These are phyloP conservation scores for Fomitopsis serialis DNA, from an alignment of 768 basidiomycete genomes.

Conservation along the genomic window DNA sequence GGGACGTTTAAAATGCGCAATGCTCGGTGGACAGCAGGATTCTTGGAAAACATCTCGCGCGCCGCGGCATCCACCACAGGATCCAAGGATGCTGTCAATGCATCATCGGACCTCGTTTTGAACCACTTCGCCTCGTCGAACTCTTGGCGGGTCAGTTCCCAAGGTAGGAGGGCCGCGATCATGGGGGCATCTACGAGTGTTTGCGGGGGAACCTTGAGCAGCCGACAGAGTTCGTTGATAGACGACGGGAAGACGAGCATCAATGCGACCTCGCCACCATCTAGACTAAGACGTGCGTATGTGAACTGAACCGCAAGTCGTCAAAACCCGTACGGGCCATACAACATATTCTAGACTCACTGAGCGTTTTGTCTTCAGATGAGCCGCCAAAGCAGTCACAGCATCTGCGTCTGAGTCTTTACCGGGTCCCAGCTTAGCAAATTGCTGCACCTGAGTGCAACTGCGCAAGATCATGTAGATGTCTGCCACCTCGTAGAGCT, in stretches of 20 bases:
- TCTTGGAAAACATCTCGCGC: constrained; percentile 1
- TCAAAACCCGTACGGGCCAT: background rate
- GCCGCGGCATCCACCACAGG: constrained; percentile 11
- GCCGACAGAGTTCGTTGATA: constrained; percentile 27
- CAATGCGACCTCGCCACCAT: constrained; percentile 42
- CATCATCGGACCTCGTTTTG: constrained; percentile 1
- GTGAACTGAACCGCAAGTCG: constrained; percentile 34
- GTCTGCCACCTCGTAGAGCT: constrained; percentile 44
- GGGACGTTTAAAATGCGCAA: constrained; percentile 38
- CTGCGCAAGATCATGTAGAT: constrained; percentile 42
- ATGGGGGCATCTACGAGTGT: constrained; percentile 27
- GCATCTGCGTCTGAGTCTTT: constrained; percentile 33
- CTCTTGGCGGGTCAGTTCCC: constrained; percentile 32
- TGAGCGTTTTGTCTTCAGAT: constrained; percentile 43
- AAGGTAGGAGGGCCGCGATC: constrained; percentile 44
- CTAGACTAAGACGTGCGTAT: constrained; percentile 41
- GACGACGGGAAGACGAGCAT: constrained; percentile 50
- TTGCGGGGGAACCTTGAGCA: constrained; percentile 38
- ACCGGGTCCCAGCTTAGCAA: constrained; percentile 42
- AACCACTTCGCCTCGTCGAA: constrained; percentile 22
- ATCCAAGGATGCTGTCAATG: constrained; percentile 10
- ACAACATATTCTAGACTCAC: constrained; percentile 26
- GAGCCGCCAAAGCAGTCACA: constrained; percentile 35
- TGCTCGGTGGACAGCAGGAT: constrained; percentile 26
- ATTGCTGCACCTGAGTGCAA: constrained; percentile 46